phyloP scores from a whole-genome alignment of 1,139 yeast species.

The Taphrina sp. region DNA sequence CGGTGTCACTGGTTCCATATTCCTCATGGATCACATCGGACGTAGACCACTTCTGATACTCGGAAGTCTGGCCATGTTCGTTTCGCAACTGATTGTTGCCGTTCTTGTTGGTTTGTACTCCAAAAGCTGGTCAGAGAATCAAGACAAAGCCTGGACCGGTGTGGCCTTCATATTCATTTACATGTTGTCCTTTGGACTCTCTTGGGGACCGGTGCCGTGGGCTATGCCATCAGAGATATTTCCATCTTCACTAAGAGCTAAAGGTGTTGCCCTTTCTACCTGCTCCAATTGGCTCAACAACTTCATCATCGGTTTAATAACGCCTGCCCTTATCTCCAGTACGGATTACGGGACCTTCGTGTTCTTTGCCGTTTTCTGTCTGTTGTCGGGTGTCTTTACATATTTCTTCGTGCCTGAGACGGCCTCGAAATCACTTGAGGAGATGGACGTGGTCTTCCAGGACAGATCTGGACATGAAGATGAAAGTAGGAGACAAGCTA shows the following conservation, averaged over 20 bases:
- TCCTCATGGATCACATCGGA: conserved; percentile 64
- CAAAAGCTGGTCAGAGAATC: conserved; percentile 27
- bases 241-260: conserved; percentile 33
- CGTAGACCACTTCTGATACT: conserved; percentile 63
- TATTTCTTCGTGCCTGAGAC: conserved; percentile 59
- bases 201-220: conserved; percentile 34
- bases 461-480: conserved; percentile 30
- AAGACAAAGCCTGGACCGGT: conserved; percentile 29
- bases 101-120: conserved; percentile 49
- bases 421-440: conserved; percentile 58
- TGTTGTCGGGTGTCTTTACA: conserved; percentile 43
- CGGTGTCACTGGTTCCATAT: conserved; percentile 36
- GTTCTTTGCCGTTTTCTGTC: conserved; percentile 45
- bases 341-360: conserved; percentile 32
- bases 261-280: conserved; percentile 34
- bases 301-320: conserved; percentile 38
- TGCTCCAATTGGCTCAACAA: conserved; percentile 35
- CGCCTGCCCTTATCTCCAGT: conserved; percentile 27
- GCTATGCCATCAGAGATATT: conserved; percentile 32
- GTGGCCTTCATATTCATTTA: conserved; percentile 27
- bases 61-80: conserved; percentile 65
- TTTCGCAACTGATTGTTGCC: conserved; percentile 64
- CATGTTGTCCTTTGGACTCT: conserved; percentile 30
- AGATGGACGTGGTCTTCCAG: conserved; percentile 54
- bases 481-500: conserved; percentile 23